A percentile compares a stretch with the other conserved stretches of the same genome.
Evolutionary conservation across 768 basidiomycete species (phyloP).

Genomic region (Agaricus sinodeliciosus): DNA sequence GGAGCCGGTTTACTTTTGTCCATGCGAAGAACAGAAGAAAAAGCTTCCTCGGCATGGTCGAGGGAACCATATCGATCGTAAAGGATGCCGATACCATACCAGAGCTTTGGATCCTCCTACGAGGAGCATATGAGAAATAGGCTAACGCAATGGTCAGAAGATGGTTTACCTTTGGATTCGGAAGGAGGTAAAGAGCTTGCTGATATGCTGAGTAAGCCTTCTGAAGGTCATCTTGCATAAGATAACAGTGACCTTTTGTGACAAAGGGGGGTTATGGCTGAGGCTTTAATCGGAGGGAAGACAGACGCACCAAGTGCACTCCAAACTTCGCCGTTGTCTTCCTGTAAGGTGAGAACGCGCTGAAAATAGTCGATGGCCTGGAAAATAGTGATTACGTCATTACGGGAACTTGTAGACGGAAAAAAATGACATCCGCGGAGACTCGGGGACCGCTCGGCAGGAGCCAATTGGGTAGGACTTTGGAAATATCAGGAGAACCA

Average conservation of each 20-base stretch:
- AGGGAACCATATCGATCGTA: conserved; percentile 98
- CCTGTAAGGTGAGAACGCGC: conserved; percentile 81
- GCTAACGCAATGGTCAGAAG: not conserved
- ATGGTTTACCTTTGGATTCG: conserved; percentile 78
- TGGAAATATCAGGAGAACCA: conserved; percentile 16
- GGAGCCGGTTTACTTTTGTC: conserved; percentile 73
- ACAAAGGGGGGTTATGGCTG: conserved; percentile 6
- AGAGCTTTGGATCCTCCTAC: conserved; percentile 93
- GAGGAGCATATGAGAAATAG: conserved; percentile 3
- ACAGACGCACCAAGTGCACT: conserved; percentile 74
- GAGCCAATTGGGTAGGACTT: conserved; percentile 11
- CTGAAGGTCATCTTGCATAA: conserved; percentile 99
- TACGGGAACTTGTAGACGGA: conserved; percentile 24
- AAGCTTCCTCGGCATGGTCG: conserved; percentile 98
- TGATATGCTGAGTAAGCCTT: conserved; percentile 99
- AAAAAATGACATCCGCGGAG: conserved; percentile 31
- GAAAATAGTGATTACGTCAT: conserved; percentile 33
- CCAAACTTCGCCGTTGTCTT: conserved; percentile 99
- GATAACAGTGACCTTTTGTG: conserved; percentile 82
- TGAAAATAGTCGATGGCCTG: conserved; percentile 97
- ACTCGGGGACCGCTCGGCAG: conserved; percentile 20
- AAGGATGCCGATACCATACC: conserved; percentile 99
- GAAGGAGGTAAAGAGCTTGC: conserved; percentile 92
- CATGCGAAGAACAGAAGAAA: conserved; percentile 93
- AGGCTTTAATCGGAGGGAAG: conserved; percentile 4